Percentiles rank a stretch among this genome's conserved stretches.
Evolutionary conservation across 768 basidiomycete genomes (phyloP).

Genomic region (Dioszegia crocea): DNA sequence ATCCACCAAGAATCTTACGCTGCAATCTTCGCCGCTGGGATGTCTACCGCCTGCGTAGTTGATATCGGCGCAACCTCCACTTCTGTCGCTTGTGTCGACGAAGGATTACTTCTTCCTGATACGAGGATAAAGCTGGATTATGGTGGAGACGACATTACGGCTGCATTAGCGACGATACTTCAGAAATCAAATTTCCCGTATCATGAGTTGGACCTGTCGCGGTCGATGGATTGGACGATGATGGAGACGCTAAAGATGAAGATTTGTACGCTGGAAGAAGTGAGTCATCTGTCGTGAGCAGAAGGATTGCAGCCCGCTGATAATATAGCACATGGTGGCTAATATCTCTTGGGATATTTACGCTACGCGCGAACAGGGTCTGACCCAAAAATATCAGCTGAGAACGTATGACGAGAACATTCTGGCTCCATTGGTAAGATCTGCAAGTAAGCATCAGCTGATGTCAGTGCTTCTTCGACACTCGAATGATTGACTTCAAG

Average conservation of each 20-base stretch:
- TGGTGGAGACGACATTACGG: conserved; percentile 93
- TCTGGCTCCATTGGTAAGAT: conserved; percentile 80
- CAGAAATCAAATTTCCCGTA: conserved; percentile 83
- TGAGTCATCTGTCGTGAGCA: conserved; percentile 48
- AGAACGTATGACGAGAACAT: conserved; percentile 94
- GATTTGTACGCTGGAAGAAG: conserved; percentile 82
- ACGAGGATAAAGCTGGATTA: conserved; percentile 69
- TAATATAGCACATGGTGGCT: conserved; percentile 72
- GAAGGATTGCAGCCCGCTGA: neutral
- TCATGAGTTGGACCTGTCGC: conserved; percentile 68
- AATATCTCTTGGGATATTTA: conserved; percentile 86
- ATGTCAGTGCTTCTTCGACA: conserved; percentile 83
- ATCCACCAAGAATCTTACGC: conserved; percentile 91
- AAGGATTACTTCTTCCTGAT: conserved; percentile 80
- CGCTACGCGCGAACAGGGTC: conserved; percentile 68
- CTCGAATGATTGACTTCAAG: conserved; percentile 85
- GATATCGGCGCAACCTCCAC: conserved; percentile 84
- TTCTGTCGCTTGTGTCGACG: conserved; percentile 88
- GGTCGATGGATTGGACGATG: conserved; percentile 79
- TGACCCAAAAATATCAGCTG: conserved; percentile 80
- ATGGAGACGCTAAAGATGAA: conserved; percentile 86
- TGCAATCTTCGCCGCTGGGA: conserved; percentile 90
- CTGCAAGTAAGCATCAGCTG: conserved; percentile 74
- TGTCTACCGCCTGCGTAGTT: conserved; percentile 91
- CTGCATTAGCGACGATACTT: conserved; percentile 75